These are phyloP conservation scores for Grosmannia clavigera DNA, from an alignment of 2,329 filamentous ascomycete genomes.

Conservation along the genomic window DNA sequence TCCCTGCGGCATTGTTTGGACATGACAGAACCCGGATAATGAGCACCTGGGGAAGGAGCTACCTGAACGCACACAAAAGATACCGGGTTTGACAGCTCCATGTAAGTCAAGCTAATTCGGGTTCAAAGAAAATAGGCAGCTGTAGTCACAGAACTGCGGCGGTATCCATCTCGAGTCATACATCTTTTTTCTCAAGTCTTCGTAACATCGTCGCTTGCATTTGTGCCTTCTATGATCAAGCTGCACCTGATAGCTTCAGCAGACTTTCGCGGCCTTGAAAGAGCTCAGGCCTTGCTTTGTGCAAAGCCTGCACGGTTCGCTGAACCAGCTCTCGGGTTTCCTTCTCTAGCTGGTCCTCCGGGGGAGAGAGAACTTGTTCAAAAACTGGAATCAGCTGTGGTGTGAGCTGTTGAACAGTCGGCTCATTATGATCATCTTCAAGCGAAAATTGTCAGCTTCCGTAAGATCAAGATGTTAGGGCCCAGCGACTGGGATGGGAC, in stretches of 20 bases:
- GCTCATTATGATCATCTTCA: conserved; percentile 53
- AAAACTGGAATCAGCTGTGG: conserved; percentile 58
- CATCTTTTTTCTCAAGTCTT: neutral
- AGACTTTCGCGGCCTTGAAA: conserved; percentile 19
- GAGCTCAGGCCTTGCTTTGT: conserved; percentile 19
- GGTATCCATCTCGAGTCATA: neutral
- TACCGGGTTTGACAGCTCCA: neutral
- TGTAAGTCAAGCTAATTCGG: neutral
- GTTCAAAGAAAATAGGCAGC: neutral
- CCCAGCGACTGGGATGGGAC: conserved; percentile 23
- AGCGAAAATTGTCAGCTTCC: neutral
- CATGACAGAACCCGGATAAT: neutral
- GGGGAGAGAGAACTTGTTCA: conserved; percentile 57
- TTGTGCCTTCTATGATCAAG: neutral
- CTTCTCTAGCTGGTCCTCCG: conserved; percentile 62
- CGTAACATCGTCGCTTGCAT: neutral
- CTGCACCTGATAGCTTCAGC: conserved; percentile 16
- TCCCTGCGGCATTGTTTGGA: neutral
- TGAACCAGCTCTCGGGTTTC: conserved; percentile 56
- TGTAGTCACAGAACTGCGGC: neutral
- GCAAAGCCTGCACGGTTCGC: conserved; percentile 44
- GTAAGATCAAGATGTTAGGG: neutral
- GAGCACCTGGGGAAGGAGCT: neutral
- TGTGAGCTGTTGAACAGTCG: conserved; percentile 57
- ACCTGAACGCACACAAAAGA: neutral